These are phyloP conservation scores for Aegilops bicornis DNA, from an alignment of 176 grass and related monocot genomes.

Conservation along the genomic window DNA sequence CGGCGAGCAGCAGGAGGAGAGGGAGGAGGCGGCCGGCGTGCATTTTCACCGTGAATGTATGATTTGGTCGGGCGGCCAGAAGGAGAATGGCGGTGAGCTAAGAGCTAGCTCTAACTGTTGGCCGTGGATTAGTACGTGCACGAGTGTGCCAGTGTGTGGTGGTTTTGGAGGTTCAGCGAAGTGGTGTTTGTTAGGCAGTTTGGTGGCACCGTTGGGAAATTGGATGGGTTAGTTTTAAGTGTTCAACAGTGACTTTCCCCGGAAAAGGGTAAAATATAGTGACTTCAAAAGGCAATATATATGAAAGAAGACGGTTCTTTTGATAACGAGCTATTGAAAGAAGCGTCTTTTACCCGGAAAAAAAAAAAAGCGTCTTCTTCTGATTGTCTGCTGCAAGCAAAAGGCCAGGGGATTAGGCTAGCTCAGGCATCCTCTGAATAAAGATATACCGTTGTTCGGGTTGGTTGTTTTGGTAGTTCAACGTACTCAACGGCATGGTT, in stretches of 20 bases:
- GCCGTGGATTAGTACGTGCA: neutral
- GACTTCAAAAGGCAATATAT: neutral
- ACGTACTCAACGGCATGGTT: neutral
- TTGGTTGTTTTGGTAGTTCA: neutral
- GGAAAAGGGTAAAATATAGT: neutral
- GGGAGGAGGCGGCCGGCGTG: neutral
- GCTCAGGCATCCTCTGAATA: neutral
- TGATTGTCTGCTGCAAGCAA: neutral
- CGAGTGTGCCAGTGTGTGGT: neutral
- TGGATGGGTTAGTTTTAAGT: neutral
- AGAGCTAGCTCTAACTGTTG: neutral
- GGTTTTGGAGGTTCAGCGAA: neutral
- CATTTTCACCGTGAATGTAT: neutral
- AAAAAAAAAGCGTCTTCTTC: neutral
- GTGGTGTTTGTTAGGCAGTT: neutral
- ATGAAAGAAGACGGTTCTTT: neutral
- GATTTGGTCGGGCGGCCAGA: neutral
- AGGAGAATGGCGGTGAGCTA: neutral
- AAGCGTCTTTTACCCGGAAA: too few relatives aligned
- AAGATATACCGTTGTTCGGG: neutral
- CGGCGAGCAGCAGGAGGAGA: constrained; percentile 2
- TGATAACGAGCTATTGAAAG: neutral
- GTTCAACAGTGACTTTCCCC: neutral
- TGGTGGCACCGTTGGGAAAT: neutral
- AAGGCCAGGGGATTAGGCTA: neutral